Evolutionary conservation across 139 green algal species (phyloP), one percentile per base, ranked within the genome.

Genomic region (Zygnema circumcarinatum): DNA sequence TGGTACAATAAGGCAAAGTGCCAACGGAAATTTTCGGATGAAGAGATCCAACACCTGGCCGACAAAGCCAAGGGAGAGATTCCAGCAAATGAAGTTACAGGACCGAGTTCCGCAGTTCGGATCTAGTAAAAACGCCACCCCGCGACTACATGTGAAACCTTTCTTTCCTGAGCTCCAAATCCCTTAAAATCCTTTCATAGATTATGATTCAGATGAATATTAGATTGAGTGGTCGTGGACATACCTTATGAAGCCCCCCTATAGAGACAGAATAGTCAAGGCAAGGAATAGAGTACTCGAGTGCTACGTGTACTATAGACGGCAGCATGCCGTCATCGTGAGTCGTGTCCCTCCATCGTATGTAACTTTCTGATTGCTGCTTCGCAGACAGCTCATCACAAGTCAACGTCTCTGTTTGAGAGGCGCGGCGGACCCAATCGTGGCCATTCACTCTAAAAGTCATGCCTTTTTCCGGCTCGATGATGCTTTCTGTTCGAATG

Each of bases 1-100:
- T 78, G 69, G 69, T 41, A 78, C 69, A 38, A 78, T 78, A 41
- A 78, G 16, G 16, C 69, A 11, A 78, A 78, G 69, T 7, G 69
- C 7, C 11, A 78, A 41, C 7, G 69, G 69, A 16, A n/a, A 78
- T 41, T 41, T 78, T 41, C 36, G 69, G 16, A 78, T 78, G 16
- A 78, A 78, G 11, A 78, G 16, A 52, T 78, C 69, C 36, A 78
- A 52, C 3, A 78, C 69, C 69, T 78, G 69, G 7, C 35, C 36
- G 25, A 72, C 25, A 33, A 72, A 25, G 29, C 54, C 25, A 72
- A 72, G 25, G 54, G 54, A 72, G 25, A 72, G 25, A 72, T 33
- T 72, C 25, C 25, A 29, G 25, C 25, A 29, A 72, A 29, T 72
- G 25, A 72, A 33, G 54, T 72, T 72, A 72, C 29, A 29, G 54